These are phyloP conservation scores for Uronychia setigera DNA, from an alignment of 73 alveolate species.

Conservation along the genomic window DNA sequence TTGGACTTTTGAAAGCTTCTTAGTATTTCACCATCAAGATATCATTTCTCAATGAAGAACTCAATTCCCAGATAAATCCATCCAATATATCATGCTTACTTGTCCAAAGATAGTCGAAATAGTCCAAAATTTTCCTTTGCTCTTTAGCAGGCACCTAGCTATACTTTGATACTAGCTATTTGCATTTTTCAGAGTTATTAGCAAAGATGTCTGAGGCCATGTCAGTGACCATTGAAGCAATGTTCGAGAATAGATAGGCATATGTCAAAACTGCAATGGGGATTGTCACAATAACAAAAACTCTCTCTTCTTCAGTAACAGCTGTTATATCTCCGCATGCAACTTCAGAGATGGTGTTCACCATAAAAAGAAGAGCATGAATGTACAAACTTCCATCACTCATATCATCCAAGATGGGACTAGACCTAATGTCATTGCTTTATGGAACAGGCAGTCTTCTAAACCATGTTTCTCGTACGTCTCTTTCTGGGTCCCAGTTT, in stretches of 20 bases:
- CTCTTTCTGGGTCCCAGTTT: neutral
- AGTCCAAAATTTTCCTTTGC: neutral
- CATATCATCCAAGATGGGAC: constrained; percentile 3
- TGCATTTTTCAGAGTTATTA: constrained; percentile 9
- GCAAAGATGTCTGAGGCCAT: constrained; percentile 10
- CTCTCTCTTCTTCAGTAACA: constrained; percentile 48
- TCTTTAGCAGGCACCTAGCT: neutral
- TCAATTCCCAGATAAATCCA: constrained; percentile 13
- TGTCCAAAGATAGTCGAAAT: constrained; percentile 44
- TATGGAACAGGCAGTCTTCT: constrained; percentile 41
- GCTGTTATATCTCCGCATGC: constrained; percentile 60
- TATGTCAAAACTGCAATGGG: constrained; percentile 18
- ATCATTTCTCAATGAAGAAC: constrained; percentile 19
- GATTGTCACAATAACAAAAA: constrained; percentile 18
- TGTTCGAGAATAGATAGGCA: constrained; percentile 49
- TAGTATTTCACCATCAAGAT: constrained; percentile 23
- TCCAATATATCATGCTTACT: neutral
- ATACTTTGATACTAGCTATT: neutral
- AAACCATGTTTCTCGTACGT: constrained; percentile 31
- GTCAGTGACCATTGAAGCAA: constrained; percentile 49
- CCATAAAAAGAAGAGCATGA: constrained; percentile 42
- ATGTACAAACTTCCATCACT: constrained; percentile 10
- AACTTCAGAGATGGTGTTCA: constrained; percentile 47
- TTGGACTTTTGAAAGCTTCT: constrained; percentile 38
- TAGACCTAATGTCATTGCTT: constrained; percentile 3